Percentiles rank a stretch among this genome's conserved stretches.
These are phyloP conservation scores for Coniochaeta ligniaria DNA, from an alignment of 2,329 filamentous ascomycete species.

Conservation along the genomic window DNA sequence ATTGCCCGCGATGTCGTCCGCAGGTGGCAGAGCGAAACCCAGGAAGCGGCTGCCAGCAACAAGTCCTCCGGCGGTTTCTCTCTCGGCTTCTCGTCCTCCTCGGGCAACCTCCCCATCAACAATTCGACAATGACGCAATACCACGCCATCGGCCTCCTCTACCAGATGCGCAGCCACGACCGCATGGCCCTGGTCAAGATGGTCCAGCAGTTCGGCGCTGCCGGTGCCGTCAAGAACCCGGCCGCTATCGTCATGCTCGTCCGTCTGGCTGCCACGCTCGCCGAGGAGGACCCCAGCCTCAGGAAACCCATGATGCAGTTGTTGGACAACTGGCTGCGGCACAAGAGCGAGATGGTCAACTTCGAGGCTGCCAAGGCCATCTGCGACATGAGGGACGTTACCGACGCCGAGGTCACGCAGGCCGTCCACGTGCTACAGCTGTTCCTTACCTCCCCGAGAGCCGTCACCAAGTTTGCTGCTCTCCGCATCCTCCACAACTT, in stretches of 20 bases:
- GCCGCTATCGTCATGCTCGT: slow-evolving; percentile 90
- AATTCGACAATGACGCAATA: slow-evolving; percentile 98
- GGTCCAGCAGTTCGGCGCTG: slow-evolving; percentile 96
- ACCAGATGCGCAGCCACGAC: slow-evolving; percentile 96
- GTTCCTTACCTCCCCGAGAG: slow-evolving; percentile 90
- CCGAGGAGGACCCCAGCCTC: slow-evolving; percentile 83
- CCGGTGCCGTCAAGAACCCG: slow-evolving; percentile 90
- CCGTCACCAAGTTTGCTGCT: slow-evolving; percentile 95
- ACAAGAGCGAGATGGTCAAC: slow-evolving; percentile 99
- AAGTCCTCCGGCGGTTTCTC: slow-evolving; percentile 89
- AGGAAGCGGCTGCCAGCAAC: slow-evolving; percentile 84
- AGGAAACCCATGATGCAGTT: slow-evolving; percentile 96
- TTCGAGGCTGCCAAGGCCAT: slow-evolving; percentile 98
- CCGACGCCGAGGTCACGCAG: slow-evolving; percentile 83
- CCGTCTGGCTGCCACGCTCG: slow-evolving; percentile 83
- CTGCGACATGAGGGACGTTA: slow-evolving; percentile 88
- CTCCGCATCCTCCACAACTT: slow-evolving; percentile 95
- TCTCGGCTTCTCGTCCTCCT: slow-evolving; percentile 81
- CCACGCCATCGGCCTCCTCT: slow-evolving; percentile 92
- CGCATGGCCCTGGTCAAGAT: slow-evolving; percentile 99
- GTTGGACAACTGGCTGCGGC: slow-evolving; percentile 90
- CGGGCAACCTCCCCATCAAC: slow-evolving; percentile 68
- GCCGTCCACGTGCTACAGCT: slow-evolving; percentile 93
- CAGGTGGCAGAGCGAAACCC: slow-evolving; percentile 97
- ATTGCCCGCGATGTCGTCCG: slow-evolving; percentile 92